Conservation (phyloP, 768 basidiomycete species). For the Russula compacta region DNA sequence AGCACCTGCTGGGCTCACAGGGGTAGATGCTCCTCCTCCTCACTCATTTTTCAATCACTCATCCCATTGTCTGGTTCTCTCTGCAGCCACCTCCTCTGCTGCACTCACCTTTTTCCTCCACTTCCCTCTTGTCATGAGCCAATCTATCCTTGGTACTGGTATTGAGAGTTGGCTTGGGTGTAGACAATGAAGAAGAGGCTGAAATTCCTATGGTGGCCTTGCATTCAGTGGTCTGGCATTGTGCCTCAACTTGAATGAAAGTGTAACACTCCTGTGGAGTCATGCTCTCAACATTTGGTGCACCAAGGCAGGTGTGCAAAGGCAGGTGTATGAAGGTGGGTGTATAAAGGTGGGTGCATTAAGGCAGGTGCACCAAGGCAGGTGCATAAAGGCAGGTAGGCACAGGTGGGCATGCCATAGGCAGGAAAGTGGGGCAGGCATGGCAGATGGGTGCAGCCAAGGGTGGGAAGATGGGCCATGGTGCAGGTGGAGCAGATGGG, state of each 20-base stretch:
- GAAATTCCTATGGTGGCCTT: conserved; percentile 77
- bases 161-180: conserved; percentile 51
- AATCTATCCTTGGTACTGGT: conserved; percentile 78
- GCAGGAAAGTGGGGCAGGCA: no score
- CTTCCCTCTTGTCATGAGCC: conserved; percentile 80
- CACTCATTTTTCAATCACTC: conserved; percentile 73
- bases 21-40: conserved; percentile 39
- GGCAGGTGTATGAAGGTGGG: no score
- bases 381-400: no score
- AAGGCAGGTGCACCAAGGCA: no score
- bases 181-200: conserved; percentile 28
- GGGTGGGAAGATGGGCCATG: no score
- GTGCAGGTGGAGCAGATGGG: no score
- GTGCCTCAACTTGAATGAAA: conserved; percentile 69
- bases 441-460: no score
- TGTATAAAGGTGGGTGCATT: no score
- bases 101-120: conserved; percentile 74
- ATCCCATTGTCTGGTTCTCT: conserved; percentile 60
- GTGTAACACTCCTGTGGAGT: conserved; percentile 75
- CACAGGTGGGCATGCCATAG: no score
- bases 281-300: conserved; percentile 65
- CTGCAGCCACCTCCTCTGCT: conserved; percentile 76
- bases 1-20: conserved; percentile 28
- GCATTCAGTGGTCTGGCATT: conserved; percentile 72
- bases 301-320: no score